Base-by-base conservation (phyloP, 2,329 filamentous ascomycete genomes). In the Cladorrhinum sp. region DNA sequence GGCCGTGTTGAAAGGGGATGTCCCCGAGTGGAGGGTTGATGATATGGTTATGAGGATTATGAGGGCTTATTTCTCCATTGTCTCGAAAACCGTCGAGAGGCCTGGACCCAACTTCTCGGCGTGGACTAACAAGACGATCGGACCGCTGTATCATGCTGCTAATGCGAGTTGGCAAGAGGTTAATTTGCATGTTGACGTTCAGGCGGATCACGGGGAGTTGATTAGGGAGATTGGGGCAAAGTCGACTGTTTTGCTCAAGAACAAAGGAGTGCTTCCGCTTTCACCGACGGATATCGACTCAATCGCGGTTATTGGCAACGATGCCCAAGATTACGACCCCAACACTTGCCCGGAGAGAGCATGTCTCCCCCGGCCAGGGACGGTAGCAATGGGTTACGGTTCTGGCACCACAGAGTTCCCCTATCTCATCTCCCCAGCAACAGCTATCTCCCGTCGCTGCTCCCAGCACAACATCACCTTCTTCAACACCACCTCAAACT, bases 361-460 rank as follows among this genome's bases (percentile, higher is more conserved):
- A 53, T 96, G 93, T 74, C 93, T 96, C 69, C 85, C 88, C 62
- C 41, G 41, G 6, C 41, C 41, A 12, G 92, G 91, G 1, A 95
- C 92, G 0, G 78, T 96, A 8, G 91, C 85, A 1, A 88, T 88
- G 55, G 93, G 92, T 7, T 96, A 92, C 91, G 93, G 93, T 12
- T 93, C 90, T 9, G 93, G 93, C 1, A 86, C 91, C 0, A 91
- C 91, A 2, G 85, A 96, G 23, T 93, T 92, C 62, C 88, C 90
- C 3, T 96, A 95, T 68, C 80, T 96, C 1, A 77, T 96, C 27
- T 85, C 89, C 23, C 93, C 93, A 0, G 81, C 62, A 69, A 78
- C n/a, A 79, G 81, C 2, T 86, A 73, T 77, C 69, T 52, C 77
- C 84, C 54, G 75, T 76, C 48, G 78, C 83, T 25, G 86, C 89